Percentiles rank a stretch among this genome's conserved stretches.
These are phyloP conservation scores for Lasiosphaeria hispida DNA, from an alignment of 495 filamentous ascomycete genomes.

Conservation along the genomic window DNA sequence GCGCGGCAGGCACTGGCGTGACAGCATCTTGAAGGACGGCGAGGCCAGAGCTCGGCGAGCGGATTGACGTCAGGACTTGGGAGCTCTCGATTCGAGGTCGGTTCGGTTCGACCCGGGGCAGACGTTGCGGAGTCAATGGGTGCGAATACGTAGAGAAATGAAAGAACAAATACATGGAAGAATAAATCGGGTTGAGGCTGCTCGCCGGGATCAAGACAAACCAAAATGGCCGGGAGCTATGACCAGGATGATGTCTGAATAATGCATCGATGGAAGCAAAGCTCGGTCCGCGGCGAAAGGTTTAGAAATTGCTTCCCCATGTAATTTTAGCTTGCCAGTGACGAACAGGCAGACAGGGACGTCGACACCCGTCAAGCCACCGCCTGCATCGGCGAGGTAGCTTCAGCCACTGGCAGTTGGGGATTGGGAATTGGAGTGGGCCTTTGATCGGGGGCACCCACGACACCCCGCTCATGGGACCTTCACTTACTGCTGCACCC, in stretches of 20 bases:
- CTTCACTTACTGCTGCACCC: background rate
- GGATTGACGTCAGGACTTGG: slow-evolving; percentile 27
- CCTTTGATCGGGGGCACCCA: too few species aligned
- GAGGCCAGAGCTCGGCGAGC: slow-evolving; percentile 2
- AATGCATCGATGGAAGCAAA: slow-evolving; percentile 19
- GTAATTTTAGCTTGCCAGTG: slow-evolving; percentile 10
- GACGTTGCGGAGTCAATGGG: background rate
- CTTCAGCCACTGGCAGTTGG: slow-evolving; percentile 4
- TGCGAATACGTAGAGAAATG: background rate
- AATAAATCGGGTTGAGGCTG: slow-evolving; percentile 11
- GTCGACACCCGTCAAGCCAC: background rate
- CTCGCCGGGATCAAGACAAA: slow-evolving; percentile 16
- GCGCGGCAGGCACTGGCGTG: slow-evolving; percentile 32
- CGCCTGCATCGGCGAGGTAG: background rate
- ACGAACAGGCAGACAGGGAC: background rate
- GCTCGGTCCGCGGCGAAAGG: slow-evolving; percentile 13
- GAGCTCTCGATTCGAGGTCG: background rate
- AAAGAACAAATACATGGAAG: background rate
- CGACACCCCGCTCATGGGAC: background rate
- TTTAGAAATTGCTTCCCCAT: slow-evolving; percentile 15
- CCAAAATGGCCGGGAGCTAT: slow-evolving; percentile 19
- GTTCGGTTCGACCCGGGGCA: background rate
- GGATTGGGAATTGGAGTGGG: too few species aligned
- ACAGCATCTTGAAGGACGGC: slow-evolving; percentile 28
- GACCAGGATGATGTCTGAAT: slow-evolving; percentile 28